Evolutionary conservation across 495 filamentous ascomycete species (phyloP).

Genomic region (Articulospora tetracladia): DNA sequence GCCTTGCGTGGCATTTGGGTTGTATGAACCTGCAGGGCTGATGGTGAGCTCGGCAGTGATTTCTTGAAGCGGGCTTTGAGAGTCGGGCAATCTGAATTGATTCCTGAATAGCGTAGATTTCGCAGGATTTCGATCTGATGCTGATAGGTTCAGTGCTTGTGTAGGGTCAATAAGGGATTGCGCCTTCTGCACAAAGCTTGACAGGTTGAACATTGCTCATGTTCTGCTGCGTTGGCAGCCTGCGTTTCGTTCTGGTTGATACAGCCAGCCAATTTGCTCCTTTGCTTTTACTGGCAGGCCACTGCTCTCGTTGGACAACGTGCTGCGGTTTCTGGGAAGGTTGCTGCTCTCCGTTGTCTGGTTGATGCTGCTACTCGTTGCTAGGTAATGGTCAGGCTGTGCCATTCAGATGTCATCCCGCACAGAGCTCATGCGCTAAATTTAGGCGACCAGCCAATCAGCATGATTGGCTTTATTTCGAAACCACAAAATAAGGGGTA

Average conservation of each 20-base stretch:
- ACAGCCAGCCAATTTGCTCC: neutral
- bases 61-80: constrained; percentile 88
- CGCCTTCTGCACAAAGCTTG: constrained; percentile 89
- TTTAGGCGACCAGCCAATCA: neutral
- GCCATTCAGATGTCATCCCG: constrained; percentile 1
- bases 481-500: neutral
- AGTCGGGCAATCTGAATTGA: constrained; percentile 92
- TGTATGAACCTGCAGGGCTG: constrained; percentile 50
- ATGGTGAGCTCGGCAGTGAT: constrained; percentile 94
- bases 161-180: constrained; percentile 88
- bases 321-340: too few relatives aligned
- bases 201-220: constrained; percentile 70
- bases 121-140: constrained; percentile 73
- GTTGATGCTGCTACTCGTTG: neutral
- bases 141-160: constrained; percentile 61
- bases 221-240: constrained; percentile 18
- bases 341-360: too few relatives aligned
- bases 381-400: neutral
- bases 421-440: constrained; percentile 11
- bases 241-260: neutral
- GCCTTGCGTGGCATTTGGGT: constrained; percentile 46
- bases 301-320: too few relatives aligned
- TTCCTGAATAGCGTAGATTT: constrained; percentile 91
- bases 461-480: neutral
- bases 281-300: too few relatives aligned